Evolutionary conservation across 140 eudicot species (phyloP), one percentile per base, ranked within the genome.

Genomic region (Anethum foeniculum): DNA sequence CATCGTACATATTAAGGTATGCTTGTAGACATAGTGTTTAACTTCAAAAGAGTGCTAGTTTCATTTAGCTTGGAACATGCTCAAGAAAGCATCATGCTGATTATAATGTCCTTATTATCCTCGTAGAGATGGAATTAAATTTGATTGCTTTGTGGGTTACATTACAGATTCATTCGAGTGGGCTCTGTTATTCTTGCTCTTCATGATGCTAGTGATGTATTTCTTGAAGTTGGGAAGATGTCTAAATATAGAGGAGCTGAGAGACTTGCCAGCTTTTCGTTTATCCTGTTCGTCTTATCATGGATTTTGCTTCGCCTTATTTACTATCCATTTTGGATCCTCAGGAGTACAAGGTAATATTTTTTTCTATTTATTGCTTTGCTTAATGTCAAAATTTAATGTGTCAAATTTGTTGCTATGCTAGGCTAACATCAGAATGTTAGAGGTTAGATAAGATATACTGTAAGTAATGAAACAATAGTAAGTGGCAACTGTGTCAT

Each of bases 191-290:
- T 90, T 75, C 85, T 93, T 82, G 98, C 98, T 78, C 89, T 93
- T 84, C 98, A 93, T 73, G 97, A 93, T 82, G 97, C 93, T 19
- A 93, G 93, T 69, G 98, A 93, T 81, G 96, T 93, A 69, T 91
- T 93, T 86, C 96, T 93, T 73, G 98, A 93, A 87, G 86, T 93
- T 7, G 98, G 98, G 51, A 93, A 93, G 88, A 93, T 93, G 98
- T 93, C 97, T 77, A 93, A 93, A 75, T 93, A 93, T 34, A 83
- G 93, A 68, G 96, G 93, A 10, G 91, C 90, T 13, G 98, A 93
- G 87, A 81, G 84, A 51, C 79, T 91, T 56, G 98, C 98, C 11
- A 92, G 98, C 84, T 80, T 93, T 80, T 85, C 98, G 34, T 93
- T 93, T 84, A 83, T 91, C 80, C 78, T 93, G 75, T 91, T 93